Percentiles rank a stretch among this genome's conserved stretches.
These are phyloP conservation scores for Yamadazyma scolyti DNA, from an alignment of 805 yeast genomes.

Conservation along the genomic window DNA sequence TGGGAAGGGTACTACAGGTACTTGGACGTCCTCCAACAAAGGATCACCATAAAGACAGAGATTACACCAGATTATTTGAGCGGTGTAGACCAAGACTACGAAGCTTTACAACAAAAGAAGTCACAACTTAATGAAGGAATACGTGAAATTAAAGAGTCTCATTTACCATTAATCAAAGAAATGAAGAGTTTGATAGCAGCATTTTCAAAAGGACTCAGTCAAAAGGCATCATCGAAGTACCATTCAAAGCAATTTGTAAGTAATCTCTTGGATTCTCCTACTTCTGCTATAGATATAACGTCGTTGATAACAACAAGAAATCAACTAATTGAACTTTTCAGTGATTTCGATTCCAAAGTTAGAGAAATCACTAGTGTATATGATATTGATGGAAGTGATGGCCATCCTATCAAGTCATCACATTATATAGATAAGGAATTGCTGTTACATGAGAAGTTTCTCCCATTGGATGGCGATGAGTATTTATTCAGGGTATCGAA, in stretches of 20 bases:
- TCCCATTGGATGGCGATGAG: constrained; percentile 8
- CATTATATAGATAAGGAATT: constrained; percentile 8
- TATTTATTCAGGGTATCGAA: constrained; percentile 9
- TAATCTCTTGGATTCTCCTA: constrained; percentile 1
- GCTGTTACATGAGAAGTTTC: constrained; percentile 4
- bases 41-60: constrained; percentile 13
- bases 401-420: constrained; percentile 8
- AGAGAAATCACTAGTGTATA: constrained; percentile 3
- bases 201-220: constrained; percentile 17
- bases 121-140: constrained; percentile 13
- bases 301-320: constrained; percentile 9
- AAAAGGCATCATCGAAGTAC: constrained; percentile 10
- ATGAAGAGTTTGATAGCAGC: constrained; percentile 22
- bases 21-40: constrained; percentile 17
- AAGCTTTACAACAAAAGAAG: constrained; percentile 15
- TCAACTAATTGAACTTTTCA: constrained; percentile 8
- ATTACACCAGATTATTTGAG: constrained; percentile 14
- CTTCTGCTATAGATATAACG: constrained; percentile 3
- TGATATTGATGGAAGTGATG: constrained; percentile 3
- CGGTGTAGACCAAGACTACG: constrained; percentile 19
- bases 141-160: constrained; percentile 21
- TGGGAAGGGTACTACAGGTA: constrained; percentile 23
- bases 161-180: constrained; percentile 34
- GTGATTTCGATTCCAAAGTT: constrained; percentile 7
- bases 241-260: constrained; percentile 1